Conservation (phyloP, 345 rosid genomes). For the Linum lewisii region DNA sequence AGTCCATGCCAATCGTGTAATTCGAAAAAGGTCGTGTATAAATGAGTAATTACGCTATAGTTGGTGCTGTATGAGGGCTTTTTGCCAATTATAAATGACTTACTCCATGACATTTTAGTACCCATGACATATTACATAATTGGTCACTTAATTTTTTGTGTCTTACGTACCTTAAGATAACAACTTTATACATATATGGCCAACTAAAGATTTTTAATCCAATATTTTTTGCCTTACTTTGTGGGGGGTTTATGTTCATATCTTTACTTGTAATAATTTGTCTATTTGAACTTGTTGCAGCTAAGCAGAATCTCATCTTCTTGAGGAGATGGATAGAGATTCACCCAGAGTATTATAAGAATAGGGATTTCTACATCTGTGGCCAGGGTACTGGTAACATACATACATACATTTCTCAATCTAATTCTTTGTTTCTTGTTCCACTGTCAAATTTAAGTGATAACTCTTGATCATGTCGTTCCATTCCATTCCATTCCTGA, state of each 20-base stretch:
- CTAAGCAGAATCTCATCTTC: conserved; percentile 86
- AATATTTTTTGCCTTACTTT: not conserved
- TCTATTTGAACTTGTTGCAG: conserved; percentile 37
- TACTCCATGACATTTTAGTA: too few species aligned
- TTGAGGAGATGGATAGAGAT: conserved; percentile 78
- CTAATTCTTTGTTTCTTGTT: not conserved
- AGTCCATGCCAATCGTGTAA: too few species aligned
- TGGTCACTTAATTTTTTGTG: too few species aligned
- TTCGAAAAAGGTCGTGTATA: too few species aligned
- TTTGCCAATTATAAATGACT: too few species aligned
- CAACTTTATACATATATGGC: too few species aligned
- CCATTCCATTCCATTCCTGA: conserved; percentile 86
- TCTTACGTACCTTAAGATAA: too few species aligned
- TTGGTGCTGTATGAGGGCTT: too few species aligned
- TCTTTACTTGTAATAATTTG: conserved; percentile 2
- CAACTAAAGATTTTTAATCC: too few species aligned
- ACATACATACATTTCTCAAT: conserved; percentile 5
- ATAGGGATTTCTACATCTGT: conserved; percentile 76
- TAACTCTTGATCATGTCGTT: conserved; percentile 48
- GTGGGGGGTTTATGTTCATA: too few species aligned
- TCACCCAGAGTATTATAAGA: conserved; percentile 81
- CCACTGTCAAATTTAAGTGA: not conserved
- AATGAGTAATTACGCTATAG: too few species aligned
- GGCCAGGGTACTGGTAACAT: conserved; percentile 81
- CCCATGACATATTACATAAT: too few species aligned